Evolutionary conservation across 495 filamentous ascomycete genomes (phyloP).

Genomic region (Penicillium coffeae): DNA sequence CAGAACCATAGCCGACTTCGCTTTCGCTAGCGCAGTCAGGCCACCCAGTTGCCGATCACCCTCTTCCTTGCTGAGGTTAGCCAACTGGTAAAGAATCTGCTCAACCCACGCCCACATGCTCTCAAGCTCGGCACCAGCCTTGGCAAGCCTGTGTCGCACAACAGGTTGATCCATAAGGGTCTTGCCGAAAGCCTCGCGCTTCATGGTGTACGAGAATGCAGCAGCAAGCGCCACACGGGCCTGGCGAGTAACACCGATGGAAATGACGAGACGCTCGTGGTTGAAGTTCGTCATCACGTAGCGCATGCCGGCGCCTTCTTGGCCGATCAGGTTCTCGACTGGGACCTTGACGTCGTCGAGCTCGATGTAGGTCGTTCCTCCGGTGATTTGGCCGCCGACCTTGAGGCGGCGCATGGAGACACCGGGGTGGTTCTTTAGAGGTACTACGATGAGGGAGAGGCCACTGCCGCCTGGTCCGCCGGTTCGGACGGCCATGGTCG

Average conservation of each 20-base stretch:
- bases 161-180: conserved; percentile 69
- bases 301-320: conserved; percentile 66
- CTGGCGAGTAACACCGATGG: conserved; percentile 58
- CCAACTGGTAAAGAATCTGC: conserved; percentile 68
- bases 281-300: conserved; percentile 86
- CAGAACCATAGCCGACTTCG: conserved; percentile 64
- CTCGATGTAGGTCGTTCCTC: conserved; percentile 72
- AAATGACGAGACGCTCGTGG: conserved; percentile 68
- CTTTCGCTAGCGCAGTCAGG: conserved; percentile 66
- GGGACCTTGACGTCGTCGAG: conserved; percentile 71
- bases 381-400: conserved; percentile 55
- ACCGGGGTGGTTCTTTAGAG: conserved; percentile 57
- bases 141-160: conserved; percentile 67
- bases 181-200: conserved; percentile 74
- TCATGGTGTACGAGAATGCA: conserved; percentile 65
- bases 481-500: conserved; percentile 72
- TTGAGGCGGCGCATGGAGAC: conserved; percentile 64
- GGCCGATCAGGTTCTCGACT: conserved; percentile 63
- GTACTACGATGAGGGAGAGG: conserved; percentile 63
- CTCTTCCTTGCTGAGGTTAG: conserved; percentile 56
- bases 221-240: conserved; percentile 60
- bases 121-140: conserved; percentile 65
- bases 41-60: conserved; percentile 65
- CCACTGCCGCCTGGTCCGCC: conserved; percentile 60
- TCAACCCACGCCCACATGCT: conserved; percentile 71